phyloP scores from a whole-genome alignment of 2,329 filamentous ascomycete genomes.

The Monosporascus sp. region DNA sequence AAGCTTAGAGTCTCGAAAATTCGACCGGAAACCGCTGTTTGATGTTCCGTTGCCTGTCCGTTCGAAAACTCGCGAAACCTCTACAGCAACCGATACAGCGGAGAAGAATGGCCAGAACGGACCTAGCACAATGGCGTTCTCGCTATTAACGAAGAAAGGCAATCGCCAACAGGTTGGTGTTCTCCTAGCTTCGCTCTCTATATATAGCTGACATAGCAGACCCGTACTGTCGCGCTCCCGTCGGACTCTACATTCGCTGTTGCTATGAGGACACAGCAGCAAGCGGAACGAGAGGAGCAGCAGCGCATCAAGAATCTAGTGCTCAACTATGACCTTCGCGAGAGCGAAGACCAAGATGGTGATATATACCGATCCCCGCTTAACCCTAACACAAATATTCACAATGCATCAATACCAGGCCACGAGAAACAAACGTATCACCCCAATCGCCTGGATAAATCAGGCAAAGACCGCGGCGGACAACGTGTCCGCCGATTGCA shows the following conservation, averaged over 20 bases:
- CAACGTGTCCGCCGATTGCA: constrained; percentile 88
- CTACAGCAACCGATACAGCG: constrained; percentile 28
- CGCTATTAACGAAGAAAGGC: constrained; percentile 89
- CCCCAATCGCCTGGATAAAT: constrained; percentile 52
- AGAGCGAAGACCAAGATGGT: constrained; percentile 78
- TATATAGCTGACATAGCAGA: constrained; percentile 47
- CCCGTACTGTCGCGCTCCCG: constrained; percentile 82
- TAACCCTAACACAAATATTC: constrained; percentile 45
- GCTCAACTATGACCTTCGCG: constrained; percentile 89
- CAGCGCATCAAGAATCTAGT: constrained; percentile 98
- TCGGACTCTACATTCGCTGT: constrained; percentile 92
- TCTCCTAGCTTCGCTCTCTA: not conserved
- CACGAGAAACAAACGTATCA: constrained; percentile 47
- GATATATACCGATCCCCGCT: constrained; percentile 43
- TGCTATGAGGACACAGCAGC: constrained; percentile 92
- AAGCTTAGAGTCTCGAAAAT: constrained; percentile 90
- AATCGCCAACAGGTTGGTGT: constrained; percentile 80
- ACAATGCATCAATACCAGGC: constrained; percentile 39
- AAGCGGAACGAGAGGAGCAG: constrained; percentile 92
- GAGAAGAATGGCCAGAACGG: constrained; percentile 32
- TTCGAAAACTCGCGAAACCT: constrained; percentile 57
- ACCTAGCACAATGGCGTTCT: constrained; percentile 88
- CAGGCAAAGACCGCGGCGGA: constrained; percentile 60
- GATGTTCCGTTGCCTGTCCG: constrained; percentile 97
- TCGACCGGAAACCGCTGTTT: constrained; percentile 89